Evolutionary conservation across 2,329 filamentous ascomycete species (phyloP), one percentile per base, ranked within the genome.

Genomic region (Stachybotrys chlorohalonatus): DNA sequence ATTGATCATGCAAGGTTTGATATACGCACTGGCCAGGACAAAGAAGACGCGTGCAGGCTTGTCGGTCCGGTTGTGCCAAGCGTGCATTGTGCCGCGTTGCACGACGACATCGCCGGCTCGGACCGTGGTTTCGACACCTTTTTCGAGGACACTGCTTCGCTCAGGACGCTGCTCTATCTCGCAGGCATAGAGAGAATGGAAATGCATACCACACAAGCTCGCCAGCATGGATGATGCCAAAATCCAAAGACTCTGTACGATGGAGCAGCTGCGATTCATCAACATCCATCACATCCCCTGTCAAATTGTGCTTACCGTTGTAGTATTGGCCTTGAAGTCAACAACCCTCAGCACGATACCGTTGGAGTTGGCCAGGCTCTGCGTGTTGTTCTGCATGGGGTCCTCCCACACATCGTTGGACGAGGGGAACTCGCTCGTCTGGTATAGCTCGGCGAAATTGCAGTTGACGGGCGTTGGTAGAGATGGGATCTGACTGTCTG

Each of bases 241-340:
- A 62, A 53, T 62, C 60, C 48, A 62, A 49, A 3, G 60, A 62
- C 47, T 62, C 60, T 3, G 60, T 62, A 11, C 60, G 57, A 39
- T 62, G 60, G 30, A 61, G 58, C 24, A 61, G 30, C 60, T 61
- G 31, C 39, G 45, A 42, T 4, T 42, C 36, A 42, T 13, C 36
- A 42, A 42, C 9, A 24, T 24, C 2, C 24, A 24, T 24, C 24
- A 24, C 24, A 24, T 4, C 24, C 24, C 24, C 4, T 24, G 24
- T 24, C 24, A 4, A 24, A 24, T 47, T 3, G 9, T 13, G 17
- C 49, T 30, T 56, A 59, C 60, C 36, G 54, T 55, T 2, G 51
- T 42, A 32, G 53, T 56, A 17, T 58, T 55, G 5, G 60, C 56
- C 17, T 57, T 56, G 15, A 61, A 57, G 31, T 62, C 60, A 2